These are phyloP conservation scores for Emmonsiellopsis sp. DNA, from an alignment of 2,329 filamentous ascomycete genomes.

Conservation along the genomic window DNA sequence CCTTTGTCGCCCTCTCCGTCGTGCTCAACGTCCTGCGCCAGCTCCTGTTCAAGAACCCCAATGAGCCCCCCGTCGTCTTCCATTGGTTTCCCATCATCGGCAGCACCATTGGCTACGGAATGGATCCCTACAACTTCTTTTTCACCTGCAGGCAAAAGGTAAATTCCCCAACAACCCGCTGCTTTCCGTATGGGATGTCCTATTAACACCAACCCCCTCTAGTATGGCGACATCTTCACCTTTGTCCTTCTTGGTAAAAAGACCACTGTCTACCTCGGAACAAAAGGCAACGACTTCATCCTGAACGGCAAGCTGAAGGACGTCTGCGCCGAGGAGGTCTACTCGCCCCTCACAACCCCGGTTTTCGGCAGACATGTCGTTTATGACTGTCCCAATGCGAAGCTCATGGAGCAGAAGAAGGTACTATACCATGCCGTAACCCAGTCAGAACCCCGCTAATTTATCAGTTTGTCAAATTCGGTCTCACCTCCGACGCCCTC, in stretches of 20 bases:
- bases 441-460: not conserved
- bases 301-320: constrained; percentile 85
- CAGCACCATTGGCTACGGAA: constrained; percentile 88
- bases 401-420: constrained; percentile 96
- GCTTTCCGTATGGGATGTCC: not conserved
- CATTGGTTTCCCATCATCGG: constrained; percentile 66
- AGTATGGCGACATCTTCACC: constrained; percentile 86
- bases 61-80: constrained; percentile 63
- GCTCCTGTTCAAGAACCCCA: constrained; percentile 69
- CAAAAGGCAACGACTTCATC: constrained; percentile 81
- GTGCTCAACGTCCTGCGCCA: constrained; percentile 73
- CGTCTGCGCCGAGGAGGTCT: constrained; percentile 84
- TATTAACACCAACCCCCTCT: constrained; percentile 8
- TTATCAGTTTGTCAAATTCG: constrained; percentile 52
- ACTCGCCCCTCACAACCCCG: constrained; percentile 62
- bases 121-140: constrained; percentile 63
- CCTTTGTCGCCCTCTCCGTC: constrained; percentile 49
- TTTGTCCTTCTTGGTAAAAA: constrained; percentile 83
- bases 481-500: constrained; percentile 53
- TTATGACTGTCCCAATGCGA: constrained; percentile 83
- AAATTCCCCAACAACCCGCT: not conserved
- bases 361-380: constrained; percentile 79
- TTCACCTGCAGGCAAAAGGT: constrained; percentile 64
- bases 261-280: constrained; percentile 76
- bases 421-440: constrained; percentile 34